Base-by-base conservation (phyloP, 805 yeast genomes). In the Schwanniomyces occidentalis region DNA sequence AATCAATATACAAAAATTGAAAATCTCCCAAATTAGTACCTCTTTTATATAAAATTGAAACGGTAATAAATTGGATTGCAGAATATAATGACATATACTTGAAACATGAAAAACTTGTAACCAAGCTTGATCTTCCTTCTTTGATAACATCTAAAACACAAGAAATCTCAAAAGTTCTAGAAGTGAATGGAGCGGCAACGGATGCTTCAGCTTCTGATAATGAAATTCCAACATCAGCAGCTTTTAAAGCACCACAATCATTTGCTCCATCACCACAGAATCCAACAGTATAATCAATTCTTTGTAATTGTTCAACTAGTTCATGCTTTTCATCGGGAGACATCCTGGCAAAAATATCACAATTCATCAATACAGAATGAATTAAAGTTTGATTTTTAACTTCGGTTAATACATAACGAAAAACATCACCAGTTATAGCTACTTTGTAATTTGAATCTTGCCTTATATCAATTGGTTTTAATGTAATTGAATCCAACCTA, bases 211-310 rank as follows among this genome's bases (percentile, higher is more conserved):
- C 99, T 57, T 93, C 99, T 18, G 96, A 86, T 30, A 93, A 65
- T 0, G 98, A 91, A 13, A 93, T 80, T 12, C 99, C 99, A 32
- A 95, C 95, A 63, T 93, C 96, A 0, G 99, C 98, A 9, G 96
- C 96, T 52, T 91, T 93, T 38, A 93, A 69, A 0, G 99, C 99
- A 47, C 99, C 99, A 63, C 98, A 93, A 56, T 93, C 99, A 61
- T 93, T 93, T 5, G 99, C 99, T 45, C 99, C 99, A 64, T 93
- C 99, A 23, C 99, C 99, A 63, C 98, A 93, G 60, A 93, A 93
- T 2, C 97, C 96, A 30, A 88, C 95, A 0, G 95, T 87, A 55
- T 91, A 91, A 51, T 90, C 96, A 14, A 93, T 54, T 15, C 69
- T 73, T 57, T 89, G 96, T 9, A 93, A 64, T 54, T 84, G 87